A percentile compares a stretch with the other conserved stretches of the same genome.
These are phyloP conservation scores for Ganoderma boninense DNA, from an alignment of 1,284 basidiomycete genomes.

Conservation along the genomic window DNA sequence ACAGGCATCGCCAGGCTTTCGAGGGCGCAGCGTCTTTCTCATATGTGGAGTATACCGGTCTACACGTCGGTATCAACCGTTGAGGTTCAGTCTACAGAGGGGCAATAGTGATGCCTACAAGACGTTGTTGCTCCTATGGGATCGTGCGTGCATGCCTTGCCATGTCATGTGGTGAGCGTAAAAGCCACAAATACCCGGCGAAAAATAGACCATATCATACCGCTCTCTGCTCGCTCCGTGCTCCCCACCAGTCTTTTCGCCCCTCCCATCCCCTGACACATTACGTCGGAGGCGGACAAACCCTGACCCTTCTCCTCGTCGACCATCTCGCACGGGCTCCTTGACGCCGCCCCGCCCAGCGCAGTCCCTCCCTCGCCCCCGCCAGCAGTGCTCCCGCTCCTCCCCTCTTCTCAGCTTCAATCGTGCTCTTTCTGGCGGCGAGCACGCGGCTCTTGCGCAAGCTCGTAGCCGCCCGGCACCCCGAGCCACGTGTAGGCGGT, in stretches of 20 bases:
- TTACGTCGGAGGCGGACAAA: neutral
- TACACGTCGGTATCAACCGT: too few relatives aligned
- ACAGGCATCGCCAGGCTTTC: too few relatives aligned
- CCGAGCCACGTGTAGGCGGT: conserved; percentile 49
- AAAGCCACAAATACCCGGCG: neutral
- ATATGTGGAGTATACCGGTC: too few relatives aligned
- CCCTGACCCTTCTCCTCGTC: neutral
- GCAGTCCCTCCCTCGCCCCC: too few relatives aligned
- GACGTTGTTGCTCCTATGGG: neutral
- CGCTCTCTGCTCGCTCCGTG: neutral
- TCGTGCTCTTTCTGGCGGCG: too few relatives aligned
- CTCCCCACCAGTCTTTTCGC: neutral
- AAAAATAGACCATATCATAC: neutral
- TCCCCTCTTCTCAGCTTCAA: neutral
- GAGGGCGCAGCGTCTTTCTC: too few relatives aligned
- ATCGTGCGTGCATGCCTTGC: neutral
- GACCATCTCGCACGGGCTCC: neutral
- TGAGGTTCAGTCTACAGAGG: neutral
- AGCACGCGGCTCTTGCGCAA: conserved; percentile 34
- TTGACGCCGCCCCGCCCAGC: too few relatives aligned
- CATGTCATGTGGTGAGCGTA: neutral
- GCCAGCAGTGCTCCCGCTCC: too few relatives aligned
- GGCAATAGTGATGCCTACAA: neutral
- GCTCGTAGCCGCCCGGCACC: conserved; percentile 44
- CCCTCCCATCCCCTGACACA: neutral